phyloP scores from a whole-genome alignment of 2,329 filamentous ascomycete species.

The Grosmannia penicillata region DNA sequence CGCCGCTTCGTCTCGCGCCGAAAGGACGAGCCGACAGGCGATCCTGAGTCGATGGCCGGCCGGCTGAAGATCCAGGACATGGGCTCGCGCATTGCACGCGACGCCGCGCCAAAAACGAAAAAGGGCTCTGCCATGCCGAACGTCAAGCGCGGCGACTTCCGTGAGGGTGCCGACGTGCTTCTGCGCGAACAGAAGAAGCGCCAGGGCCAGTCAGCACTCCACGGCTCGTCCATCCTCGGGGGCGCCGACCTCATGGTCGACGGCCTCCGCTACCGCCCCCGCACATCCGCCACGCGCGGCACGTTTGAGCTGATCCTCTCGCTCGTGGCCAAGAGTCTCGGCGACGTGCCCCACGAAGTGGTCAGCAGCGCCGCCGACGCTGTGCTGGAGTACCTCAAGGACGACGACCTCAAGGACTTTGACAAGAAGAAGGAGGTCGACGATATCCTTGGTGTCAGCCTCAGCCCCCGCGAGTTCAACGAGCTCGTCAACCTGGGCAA shows the following conservation, averaged over 20 bases:
- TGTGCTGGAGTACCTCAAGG: constrained; percentile 80
- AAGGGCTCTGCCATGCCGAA: constrained; percentile 53
- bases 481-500: constrained; percentile 92
- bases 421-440: constrained; percentile 98
- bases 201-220: constrained; percentile 57
- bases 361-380: constrained; percentile 90
- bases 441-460: constrained; percentile 70
- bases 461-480: constrained; percentile 87
- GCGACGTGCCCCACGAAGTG: constrained; percentile 84
- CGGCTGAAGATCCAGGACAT: constrained; percentile 89
- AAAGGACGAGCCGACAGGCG: constrained; percentile 88
- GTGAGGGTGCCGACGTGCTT: constrained; percentile 72
- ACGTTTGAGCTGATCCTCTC: constrained; percentile 92
- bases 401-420: constrained; percentile 89
- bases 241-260: constrained; percentile 70
- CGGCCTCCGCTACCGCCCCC: constrained; percentile 79
- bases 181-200: constrained; percentile 75
- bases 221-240: constrained; percentile 65
- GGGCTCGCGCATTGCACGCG: constrained; percentile 70
- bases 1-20: constrained; percentile 85
- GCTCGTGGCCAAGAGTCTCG: constrained; percentile 73
- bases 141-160: constrained; percentile 59
- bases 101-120: constrained; percentile 67
- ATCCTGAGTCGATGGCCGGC: constrained; percentile 92
- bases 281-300: constrained; percentile 78